These are phyloP conservation scores for Globisporangium viniferum DNA, from an alignment of 352 stramenopile species.

Conservation along the genomic window DNA sequence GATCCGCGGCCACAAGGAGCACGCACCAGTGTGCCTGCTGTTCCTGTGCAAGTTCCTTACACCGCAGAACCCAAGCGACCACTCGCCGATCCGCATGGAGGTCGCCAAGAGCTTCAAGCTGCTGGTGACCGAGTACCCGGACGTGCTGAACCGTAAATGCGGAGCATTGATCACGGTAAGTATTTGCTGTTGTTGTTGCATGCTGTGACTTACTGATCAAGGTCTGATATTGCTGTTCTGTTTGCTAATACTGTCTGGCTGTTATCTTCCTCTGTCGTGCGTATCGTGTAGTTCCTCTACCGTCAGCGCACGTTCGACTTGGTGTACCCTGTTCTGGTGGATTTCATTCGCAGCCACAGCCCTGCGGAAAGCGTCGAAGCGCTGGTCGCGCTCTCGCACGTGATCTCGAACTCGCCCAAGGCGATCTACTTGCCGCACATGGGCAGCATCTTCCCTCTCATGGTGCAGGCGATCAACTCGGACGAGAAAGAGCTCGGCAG, in stretches of 20 bases:
- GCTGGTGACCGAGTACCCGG: slow-evolving; percentile 70
- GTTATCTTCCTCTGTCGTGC: background rate
- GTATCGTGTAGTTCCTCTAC: slow-evolving; percentile 58
- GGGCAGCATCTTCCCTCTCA: slow-evolving; percentile 76
- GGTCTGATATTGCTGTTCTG: background rate
- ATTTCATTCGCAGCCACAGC: slow-evolving; percentile 51
- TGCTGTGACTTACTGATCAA: background rate
- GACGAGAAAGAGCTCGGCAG: slow-evolving; percentile 69
- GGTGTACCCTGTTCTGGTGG: slow-evolving; percentile 66
- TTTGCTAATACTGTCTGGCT: background rate
- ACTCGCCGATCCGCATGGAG: slow-evolving; percentile 54
- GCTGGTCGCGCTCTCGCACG: slow-evolving; percentile 72
- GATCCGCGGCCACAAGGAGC: slow-evolving; percentile 66
- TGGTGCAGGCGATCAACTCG: slow-evolving; percentile 80
- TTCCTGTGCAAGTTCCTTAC: slow-evolving; percentile 77
- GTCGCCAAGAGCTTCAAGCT: slow-evolving; percentile 81
- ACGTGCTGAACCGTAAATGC: slow-evolving; percentile 84
- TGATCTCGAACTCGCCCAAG: slow-evolving; percentile 80
- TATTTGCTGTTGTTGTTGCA: background rate
- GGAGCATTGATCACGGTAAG: slow-evolving; percentile 75
- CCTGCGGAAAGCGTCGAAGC: slow-evolving; percentile 49
- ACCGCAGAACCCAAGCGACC: slow-evolving; percentile 20
- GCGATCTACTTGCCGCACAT: slow-evolving; percentile 75
- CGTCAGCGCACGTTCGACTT: slow-evolving; percentile 78
- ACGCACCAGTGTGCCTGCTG: slow-evolving; percentile 61